Conservation (phyloP, 805 yeast species). For the Gaillardinia entomophila region DNA sequence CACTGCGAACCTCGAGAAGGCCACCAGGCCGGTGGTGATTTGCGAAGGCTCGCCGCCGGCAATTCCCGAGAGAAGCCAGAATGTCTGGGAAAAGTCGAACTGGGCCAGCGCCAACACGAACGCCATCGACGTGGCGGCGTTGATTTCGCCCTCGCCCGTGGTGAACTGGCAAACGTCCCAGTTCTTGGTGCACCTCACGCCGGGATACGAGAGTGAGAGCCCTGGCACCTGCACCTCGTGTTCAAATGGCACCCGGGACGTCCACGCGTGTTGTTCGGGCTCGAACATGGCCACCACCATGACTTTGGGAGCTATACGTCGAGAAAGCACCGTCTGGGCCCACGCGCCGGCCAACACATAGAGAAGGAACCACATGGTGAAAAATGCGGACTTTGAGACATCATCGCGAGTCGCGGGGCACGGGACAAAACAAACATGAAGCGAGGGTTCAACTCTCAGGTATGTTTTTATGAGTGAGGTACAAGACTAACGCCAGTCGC, state of each 20-base stretch:
- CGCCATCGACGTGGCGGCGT: background rate
- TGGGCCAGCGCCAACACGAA: background rate
- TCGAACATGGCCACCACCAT: background rate
- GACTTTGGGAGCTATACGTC: background rate
- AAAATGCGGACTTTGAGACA: background rate
- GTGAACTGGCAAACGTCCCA: background rate
- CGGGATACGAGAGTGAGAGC: background rate
- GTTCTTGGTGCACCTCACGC: background rate
- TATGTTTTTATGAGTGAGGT: background rate
- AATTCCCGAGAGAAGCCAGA: background rate
- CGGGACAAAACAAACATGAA: background rate
- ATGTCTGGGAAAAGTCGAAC: background rate
- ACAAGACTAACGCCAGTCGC: background rate
- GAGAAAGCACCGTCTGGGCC: background rate
- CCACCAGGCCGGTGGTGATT: background rate
- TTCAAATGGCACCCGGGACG: background rate
- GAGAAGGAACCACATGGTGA: background rate
- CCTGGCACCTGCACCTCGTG: background rate
- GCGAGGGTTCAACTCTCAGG: background rate
- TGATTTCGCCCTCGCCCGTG: slow-evolving; percentile 1
- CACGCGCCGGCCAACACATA: background rate
- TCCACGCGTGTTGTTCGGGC: background rate
- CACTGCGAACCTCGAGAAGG: background rate
- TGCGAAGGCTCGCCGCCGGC: background rate
- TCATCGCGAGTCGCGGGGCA: background rate